Conservation (phyloP, 805 yeast genomes). For the Saturnispora silvae region DNA sequence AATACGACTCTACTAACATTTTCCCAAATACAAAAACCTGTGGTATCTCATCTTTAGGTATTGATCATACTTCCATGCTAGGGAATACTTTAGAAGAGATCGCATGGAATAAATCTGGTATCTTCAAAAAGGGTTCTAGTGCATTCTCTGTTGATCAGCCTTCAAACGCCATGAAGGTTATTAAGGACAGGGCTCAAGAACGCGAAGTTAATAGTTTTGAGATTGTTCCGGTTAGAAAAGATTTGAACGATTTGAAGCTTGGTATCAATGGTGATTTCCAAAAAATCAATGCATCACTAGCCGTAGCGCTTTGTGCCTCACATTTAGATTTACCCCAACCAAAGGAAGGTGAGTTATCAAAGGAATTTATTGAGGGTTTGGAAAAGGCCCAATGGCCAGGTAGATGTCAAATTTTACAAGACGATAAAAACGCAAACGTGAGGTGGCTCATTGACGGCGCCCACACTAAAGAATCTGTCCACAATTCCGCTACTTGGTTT, state of each 20-base stretch:
- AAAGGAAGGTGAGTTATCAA: conserved; percentile 30
- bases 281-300: conserved; percentile 75
- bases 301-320: conserved; percentile 55
- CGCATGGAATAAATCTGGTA: conserved; percentile 96
- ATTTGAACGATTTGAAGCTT: conserved; percentile 33
- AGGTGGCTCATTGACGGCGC: conserved; percentile 95
- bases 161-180: conserved; percentile 41
- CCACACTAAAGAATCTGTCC: conserved; percentile 81
- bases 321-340: conserved; percentile 35
- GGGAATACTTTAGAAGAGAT: conserved; percentile 84
- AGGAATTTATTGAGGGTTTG: conserved; percentile 47
- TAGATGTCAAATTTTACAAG: conserved; percentile 65
- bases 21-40: conserved; percentile 71
- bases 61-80: conserved; percentile 80
- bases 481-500: conserved; percentile 80
- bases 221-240: conserved; percentile 39
- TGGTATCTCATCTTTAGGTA: conserved; percentile 79
- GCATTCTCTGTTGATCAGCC: conserved; percentile 59
- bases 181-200: conserved; percentile 62
- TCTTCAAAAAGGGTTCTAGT: conserved; percentile 56
- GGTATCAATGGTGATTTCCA: conserved; percentile 87
- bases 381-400: conserved; percentile 84
- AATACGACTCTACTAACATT: conserved; percentile 90
- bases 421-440: conserved; percentile 30
- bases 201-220: conserved; percentile 36